Evolutionary conservation across 2,329 filamentous ascomycete species (phyloP), one percentile per base, ranked within the genome.

Genomic region (Colletotrichum tanaceti): DNA sequence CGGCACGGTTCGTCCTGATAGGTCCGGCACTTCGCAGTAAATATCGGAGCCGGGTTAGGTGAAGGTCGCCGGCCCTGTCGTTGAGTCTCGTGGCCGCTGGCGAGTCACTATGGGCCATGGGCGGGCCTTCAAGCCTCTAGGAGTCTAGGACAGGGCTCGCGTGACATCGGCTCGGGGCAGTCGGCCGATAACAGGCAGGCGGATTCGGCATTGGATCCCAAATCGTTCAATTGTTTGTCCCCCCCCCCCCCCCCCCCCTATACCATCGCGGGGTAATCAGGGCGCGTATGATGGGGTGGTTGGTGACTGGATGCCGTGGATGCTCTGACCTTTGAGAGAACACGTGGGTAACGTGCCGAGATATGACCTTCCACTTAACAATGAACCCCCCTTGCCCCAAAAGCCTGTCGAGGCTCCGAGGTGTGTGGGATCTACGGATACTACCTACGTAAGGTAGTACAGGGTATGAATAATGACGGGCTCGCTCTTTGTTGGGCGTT

Each of bases 231-330:
- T 18, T 55, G 49, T 44, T 38, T 28, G 49, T 38, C 35, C 35
- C 61, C n/a, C n/a, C n/a, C n/a, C n/a, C n/a, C n/a, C n/a, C n/a
- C n/a, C n/a, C n/a, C n/a, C n/a, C n/a, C n/a, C n/a, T n/a, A n/a
- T n/a, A n/a, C 44, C 49, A 68, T 68, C 65, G 65, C 61, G 65
- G 65, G 65, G 65, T 59, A 65, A 44, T 28, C 28, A 6, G 28
- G 28, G 28, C 28, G 28, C 28, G 6, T 28, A 28, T 28, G 28
- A 28, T 28, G n/a, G 28, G 28, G 28, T 28, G 28, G 28, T 28
- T 28, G 28, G 28, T 28, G 28, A 28, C 6, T 28, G 28, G 28
- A 28, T 28, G 28, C n/a, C n/a, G n/a, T n/a, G n/a, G n/a, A n/a
- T n/a, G n/a, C n/a, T n/a, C n/a, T n/a, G n/a, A n/a, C n/a, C n/a